A percentile compares a stretch with the other conserved stretches of the same genome.
phyloP scores from a whole-genome alignment of 495 filamentous ascomycete species.

The Chaetomidium leptoderma region DNA sequence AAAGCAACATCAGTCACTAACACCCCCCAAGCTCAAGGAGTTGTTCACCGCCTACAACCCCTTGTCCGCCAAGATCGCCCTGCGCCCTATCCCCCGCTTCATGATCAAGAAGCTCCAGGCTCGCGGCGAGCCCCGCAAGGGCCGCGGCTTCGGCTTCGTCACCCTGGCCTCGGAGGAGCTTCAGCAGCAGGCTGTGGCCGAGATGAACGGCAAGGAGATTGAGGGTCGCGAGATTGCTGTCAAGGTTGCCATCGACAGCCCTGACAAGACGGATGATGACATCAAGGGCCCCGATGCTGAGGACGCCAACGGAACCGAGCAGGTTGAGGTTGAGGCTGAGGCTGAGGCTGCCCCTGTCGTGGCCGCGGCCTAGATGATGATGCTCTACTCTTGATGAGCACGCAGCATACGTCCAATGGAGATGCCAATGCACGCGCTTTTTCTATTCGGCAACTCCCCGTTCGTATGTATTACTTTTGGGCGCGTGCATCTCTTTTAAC shows the following conservation, averaged over 20 bases:
- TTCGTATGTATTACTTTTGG: conserved; percentile 37
- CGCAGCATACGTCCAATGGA: conserved; percentile 24
- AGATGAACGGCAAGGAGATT: conserved; percentile 99
- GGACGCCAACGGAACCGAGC: conserved; percentile 39
- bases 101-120: conserved; percentile 99
- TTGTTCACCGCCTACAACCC: conserved; percentile 88
- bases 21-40: conserved; percentile 74
- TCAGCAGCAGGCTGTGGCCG: conserved; percentile 90
- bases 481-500: conserved; percentile 32
- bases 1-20: conserved; percentile 35
- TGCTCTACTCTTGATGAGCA: conserved; percentile 25
- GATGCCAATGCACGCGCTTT: conserved; percentile 26
- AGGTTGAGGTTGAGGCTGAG: conserved; percentile 37
- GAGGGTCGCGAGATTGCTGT: conserved; percentile 98
- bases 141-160: conserved; percentile 97
- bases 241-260: conserved; percentile 99
- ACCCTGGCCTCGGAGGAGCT: conserved; percentile 91
- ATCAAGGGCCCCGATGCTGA: conserved; percentile 48
- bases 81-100: conserved; percentile 96
- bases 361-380: conserved; percentile 25
- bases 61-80: conserved; percentile 91
- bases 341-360: conserved; percentile 24
- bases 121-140: conserved; percentile 97
- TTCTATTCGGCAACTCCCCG: conserved; percentile 29
- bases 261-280: conserved; percentile 94